Evolutionary conservation across 208 protist species (phyloP).

Genomic region (Leishmania turanica): DNA sequence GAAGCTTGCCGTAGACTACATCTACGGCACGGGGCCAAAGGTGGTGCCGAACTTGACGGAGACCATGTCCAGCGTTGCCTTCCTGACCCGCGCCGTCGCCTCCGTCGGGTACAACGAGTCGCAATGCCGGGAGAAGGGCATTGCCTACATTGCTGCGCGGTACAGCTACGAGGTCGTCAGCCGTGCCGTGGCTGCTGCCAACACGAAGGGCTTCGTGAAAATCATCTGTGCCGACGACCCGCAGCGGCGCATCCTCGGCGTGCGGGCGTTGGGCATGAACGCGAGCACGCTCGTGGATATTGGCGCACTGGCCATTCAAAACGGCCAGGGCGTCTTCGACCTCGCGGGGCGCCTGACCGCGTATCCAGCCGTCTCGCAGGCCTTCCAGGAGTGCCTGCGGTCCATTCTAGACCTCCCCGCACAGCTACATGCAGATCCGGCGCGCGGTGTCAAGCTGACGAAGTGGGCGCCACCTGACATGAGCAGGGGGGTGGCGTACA

Average conservation of each 20-base stretch:
- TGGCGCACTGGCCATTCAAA: constrained; percentile 63
- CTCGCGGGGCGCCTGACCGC: constrained; percentile 70
- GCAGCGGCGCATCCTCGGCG: constrained; percentile 56
- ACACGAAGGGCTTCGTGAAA: constrained; percentile 80
- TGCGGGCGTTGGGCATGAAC: constrained; percentile 67
- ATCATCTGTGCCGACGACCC: constrained; percentile 74
- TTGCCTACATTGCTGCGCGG: constrained; percentile 60
- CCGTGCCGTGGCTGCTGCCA: constrained; percentile 64
- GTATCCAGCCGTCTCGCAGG: constrained; percentile 82
- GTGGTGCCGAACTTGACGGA: constrained; percentile 27
- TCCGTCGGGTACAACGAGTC: constrained; percentile 75
- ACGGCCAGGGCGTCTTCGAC: constrained; percentile 58
- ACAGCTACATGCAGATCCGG: constrained; percentile 55
- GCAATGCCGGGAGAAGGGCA: constrained; percentile 53
- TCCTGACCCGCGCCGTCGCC: constrained; percentile 57
- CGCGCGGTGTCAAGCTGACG: constrained; percentile 40
- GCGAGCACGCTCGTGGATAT: constrained; percentile 77
- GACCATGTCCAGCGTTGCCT: constrained; percentile 51
- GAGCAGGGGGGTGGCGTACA: constrained; percentile 53
- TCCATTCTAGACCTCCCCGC: constrained; percentile 62
- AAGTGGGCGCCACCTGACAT: constrained; percentile 69
- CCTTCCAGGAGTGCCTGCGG: constrained; percentile 82
- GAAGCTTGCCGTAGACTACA: constrained; percentile 64
- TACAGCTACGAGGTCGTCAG: constrained; percentile 75
- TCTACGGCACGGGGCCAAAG: constrained; percentile 45